Evolutionary conservation across 257 asterid species (phyloP).

Genomic region (Fraxinus quadrangulata): DNA sequence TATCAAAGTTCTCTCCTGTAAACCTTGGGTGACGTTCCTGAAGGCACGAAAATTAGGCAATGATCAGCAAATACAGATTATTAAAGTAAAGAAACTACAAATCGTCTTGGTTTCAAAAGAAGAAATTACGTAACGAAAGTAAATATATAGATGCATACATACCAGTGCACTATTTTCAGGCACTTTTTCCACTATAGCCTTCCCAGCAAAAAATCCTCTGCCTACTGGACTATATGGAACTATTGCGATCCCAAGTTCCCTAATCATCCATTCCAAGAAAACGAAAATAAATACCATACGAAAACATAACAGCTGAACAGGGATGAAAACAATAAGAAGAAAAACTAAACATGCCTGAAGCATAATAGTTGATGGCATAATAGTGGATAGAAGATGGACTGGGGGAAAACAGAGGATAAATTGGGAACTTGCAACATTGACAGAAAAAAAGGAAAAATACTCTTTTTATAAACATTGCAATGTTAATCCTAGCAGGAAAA

Average conservation of each 20-base stretch:
- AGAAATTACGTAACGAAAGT: background rate
- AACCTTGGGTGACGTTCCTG: constrained; percentile 56
- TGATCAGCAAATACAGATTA: background rate
- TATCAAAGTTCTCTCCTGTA: constrained; percentile 61
- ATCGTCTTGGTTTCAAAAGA: background rate
- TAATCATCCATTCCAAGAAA: constrained; percentile 23
- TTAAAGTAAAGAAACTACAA: background rate
- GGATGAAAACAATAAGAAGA: too few species aligned
- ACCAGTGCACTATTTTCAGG: constrained; percentile 47
- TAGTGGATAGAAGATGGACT: too few species aligned
- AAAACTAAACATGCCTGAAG: too few species aligned
- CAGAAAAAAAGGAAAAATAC: background rate
- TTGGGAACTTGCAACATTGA: background rate
- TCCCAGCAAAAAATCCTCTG: constrained; percentile 56
- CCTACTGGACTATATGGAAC: constrained; percentile 66
- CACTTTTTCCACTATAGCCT: constrained; percentile 44
- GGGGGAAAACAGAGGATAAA: background rate
- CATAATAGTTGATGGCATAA: too few species aligned
- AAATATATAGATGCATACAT: constrained; percentile 5
- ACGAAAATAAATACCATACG: background rate
- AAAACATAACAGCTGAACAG: background rate
- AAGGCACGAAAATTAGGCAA: constrained; percentile 14
- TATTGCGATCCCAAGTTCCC: constrained; percentile 68
- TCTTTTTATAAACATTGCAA: too few species aligned
- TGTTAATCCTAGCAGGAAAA: too few species aligned